Evolutionary conservation across 495 filamentous ascomycete species (phyloP), one percentile per base, ranked within the genome.

Genomic region (Penicillium mononematosum): DNA sequence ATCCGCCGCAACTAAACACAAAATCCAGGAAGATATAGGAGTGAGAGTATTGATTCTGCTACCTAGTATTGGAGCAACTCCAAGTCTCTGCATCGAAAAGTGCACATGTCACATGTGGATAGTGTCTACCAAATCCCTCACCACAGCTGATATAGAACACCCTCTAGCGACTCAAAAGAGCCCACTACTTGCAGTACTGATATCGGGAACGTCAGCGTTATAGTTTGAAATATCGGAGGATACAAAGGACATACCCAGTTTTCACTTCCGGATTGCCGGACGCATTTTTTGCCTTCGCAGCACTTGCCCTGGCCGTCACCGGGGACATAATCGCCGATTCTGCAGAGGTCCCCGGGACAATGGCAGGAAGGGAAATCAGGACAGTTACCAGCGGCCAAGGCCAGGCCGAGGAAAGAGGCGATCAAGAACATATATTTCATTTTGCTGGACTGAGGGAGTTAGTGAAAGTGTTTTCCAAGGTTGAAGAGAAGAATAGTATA

Each of bases 391-490:
- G 50, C 43, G 32, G 56, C 56, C 42, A 58, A n/a, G 9, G 56
- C 56, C 8, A 58, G 34, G 41, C 31, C 43, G 31, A 58, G 49
- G 43, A 58, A 43, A 34, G 56, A 38, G 43, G 56, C 50, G 49
- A 58, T 42, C 42, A 53, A 25, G 42, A 58, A 49, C 11, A 58
- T 53, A 22, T 53, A 58, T 20, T 58, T 58, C 56, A 58, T 58
- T 58, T 58, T 58, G 56, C 8, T 48, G 32, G 45, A 20, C 45
- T 48, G 22, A 27, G 45, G 25, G 34, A 14, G 53, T 56, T 48
- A 49, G 45, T 20, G 22, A 29, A 49, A 19, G 34, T 49, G 6
- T 5, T 42, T 56, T 29, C 27, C 27, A 29, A 29, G 6, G 27
- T 56, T 5, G 16, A 45, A 45, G 36, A 16, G 7, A 14, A 1